phyloP scores from a whole-genome alignment of 2,329 filamentous ascomycete species.

The Trichophyton benhamiae region DNA sequence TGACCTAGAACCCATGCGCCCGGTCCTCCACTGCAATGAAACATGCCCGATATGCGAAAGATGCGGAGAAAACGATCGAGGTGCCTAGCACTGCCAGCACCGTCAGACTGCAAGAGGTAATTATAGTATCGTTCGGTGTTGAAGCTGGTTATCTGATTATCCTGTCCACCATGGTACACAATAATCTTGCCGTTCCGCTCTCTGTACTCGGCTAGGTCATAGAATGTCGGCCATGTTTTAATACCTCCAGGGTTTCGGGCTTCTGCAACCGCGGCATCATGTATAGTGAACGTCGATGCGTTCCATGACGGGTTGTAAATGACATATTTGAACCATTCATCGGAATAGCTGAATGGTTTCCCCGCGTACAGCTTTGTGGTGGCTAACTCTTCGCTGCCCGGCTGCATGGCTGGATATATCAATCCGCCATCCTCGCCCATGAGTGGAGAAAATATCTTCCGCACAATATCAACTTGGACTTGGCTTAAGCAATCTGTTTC shows the following conservation, averaged over 20 bases:
- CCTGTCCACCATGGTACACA: background rate
- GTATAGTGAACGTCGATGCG: slow-evolving; percentile 15
- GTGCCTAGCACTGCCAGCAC: slow-evolving; percentile 10
- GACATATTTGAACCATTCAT: slow-evolving; percentile 22
- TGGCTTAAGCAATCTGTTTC: background rate
- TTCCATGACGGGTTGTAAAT: slow-evolving; percentile 26
- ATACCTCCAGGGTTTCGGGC: slow-evolving; percentile 31
- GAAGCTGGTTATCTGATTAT: background rate
- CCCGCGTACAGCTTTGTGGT: slow-evolving; percentile 20
- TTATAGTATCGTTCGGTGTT: background rate
- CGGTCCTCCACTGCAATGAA: slow-evolving; percentile 3
- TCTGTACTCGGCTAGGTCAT: background rate
- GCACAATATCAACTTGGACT: background rate
- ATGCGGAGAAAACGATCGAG: background rate
- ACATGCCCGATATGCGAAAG: slow-evolving; percentile 5
- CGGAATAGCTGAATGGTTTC: slow-evolving; percentile 20
- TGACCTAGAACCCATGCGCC: slow-evolving; percentile 24
- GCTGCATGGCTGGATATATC: slow-evolving; percentile 15
- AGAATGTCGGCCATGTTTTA: slow-evolving; percentile 29
- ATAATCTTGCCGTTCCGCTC: background rate
- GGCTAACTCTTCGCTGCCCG: slow-evolving; percentile 11
- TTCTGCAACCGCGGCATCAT: slow-evolving; percentile 15
- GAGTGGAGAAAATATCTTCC: background rate
- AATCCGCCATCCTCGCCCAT: slow-evolving; percentile 9
- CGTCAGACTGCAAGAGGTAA: slow-evolving; percentile 22